phyloP scores from a whole-genome alignment of 148 eudicot genomes.

The Limonium bicolor region DNA sequence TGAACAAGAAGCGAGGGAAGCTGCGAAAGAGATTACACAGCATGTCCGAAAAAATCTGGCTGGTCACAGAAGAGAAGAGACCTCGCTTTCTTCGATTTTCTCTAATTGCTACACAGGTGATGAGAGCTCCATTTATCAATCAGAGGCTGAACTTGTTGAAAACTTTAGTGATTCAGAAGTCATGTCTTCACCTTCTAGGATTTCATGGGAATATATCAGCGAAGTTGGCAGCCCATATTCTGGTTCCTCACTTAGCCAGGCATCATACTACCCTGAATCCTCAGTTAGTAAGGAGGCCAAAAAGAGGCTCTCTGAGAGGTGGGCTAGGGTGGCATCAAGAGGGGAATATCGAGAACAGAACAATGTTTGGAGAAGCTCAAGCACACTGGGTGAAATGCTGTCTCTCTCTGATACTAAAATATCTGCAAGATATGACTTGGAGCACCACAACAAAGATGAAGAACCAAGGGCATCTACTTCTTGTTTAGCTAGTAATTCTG shows the following conservation, averaged over 20 bases:
- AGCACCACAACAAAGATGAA: slow-evolving; percentile 15
- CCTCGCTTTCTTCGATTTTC: slow-evolving; percentile 54
- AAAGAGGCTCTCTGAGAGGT: slow-evolving; percentile 96
- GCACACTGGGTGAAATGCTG: slow-evolving; percentile 96
- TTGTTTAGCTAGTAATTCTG: slow-evolving; percentile 17
- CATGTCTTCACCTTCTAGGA: slow-evolving; percentile 67
- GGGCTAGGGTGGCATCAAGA: slow-evolving; percentile 79
- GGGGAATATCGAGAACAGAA: slow-evolving; percentile 40
- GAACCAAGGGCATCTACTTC: slow-evolving; percentile 43
- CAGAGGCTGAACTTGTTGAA: slow-evolving; percentile 53
- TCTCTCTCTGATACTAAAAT: slow-evolving; percentile 69
- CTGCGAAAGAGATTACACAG: slow-evolving; percentile 53
- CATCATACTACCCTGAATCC: slow-evolving; percentile 81
- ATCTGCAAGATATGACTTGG: slow-evolving; percentile 26
- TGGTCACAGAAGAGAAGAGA: slow-evolving; percentile 53
- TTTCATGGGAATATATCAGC: slow-evolving; percentile 86
- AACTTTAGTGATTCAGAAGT: slow-evolving; percentile 73
- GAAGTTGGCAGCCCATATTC: slow-evolving; percentile 49
- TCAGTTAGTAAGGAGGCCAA: slow-evolving; percentile 94
- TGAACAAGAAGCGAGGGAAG: slow-evolving; percentile 53
- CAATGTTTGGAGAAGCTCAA: slow-evolving; percentile 51
- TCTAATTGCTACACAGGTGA: slow-evolving; percentile 80
- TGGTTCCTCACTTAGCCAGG: slow-evolving; percentile 54
- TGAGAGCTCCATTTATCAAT: slow-evolving; percentile 74
- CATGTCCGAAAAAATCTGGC: slow-evolving; percentile 50